Conservation (phyloP, 495 filamentous ascomycete genomes). For the Letharia columbiana region DNA sequence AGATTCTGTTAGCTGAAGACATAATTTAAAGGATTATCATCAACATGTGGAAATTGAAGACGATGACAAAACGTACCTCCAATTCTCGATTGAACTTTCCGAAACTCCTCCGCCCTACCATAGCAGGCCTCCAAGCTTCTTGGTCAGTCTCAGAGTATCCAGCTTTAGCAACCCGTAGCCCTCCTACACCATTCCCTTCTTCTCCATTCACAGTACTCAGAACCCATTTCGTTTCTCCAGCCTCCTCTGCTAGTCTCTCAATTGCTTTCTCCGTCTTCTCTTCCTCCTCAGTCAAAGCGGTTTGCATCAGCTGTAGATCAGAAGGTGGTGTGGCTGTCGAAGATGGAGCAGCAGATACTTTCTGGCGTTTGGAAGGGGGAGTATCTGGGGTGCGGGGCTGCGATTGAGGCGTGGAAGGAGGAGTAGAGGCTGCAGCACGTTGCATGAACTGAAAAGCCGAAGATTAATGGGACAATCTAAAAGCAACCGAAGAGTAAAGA, state of each 20-base stretch:
- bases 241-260: slow-evolving; percentile 58
- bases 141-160: slow-evolving; percentile 23
- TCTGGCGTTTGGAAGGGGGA: slow-evolving; percentile 47
- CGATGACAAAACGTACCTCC: slow-evolving; percentile 26
- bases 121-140: slow-evolving; percentile 21
- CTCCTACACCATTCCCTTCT: background rate
- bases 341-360: slow-evolving; percentile 23
- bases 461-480: slow-evolving; percentile 13
- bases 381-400: slow-evolving; percentile 26
- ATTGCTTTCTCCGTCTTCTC: slow-evolving; percentile 62
- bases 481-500: slow-evolving; percentile 12
- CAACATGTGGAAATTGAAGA: background rate
- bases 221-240: slow-evolving; percentile 85
- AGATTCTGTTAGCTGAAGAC: background rate
- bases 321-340: slow-evolving; percentile 14
- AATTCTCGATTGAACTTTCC: slow-evolving; percentile 32
- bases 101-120: slow-evolving; percentile 39
- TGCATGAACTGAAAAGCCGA: slow-evolving; percentile 72
- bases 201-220: slow-evolving; percentile 32
- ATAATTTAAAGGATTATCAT: too few relatives aligned
- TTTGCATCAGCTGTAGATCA: slow-evolving; percentile 47
- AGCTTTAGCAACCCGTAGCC: slow-evolving; percentile 16
- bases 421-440: slow-evolving; percentile 58
- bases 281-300: slow-evolving; percentile 67
- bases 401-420: slow-evolving; percentile 35